Percentiles rank a stretch among this genome's conserved stretches.
Conservation (phyloP, 2,329 filamentous ascomycete genomes). For the Proliferodiscus dingleyae region DNA sequence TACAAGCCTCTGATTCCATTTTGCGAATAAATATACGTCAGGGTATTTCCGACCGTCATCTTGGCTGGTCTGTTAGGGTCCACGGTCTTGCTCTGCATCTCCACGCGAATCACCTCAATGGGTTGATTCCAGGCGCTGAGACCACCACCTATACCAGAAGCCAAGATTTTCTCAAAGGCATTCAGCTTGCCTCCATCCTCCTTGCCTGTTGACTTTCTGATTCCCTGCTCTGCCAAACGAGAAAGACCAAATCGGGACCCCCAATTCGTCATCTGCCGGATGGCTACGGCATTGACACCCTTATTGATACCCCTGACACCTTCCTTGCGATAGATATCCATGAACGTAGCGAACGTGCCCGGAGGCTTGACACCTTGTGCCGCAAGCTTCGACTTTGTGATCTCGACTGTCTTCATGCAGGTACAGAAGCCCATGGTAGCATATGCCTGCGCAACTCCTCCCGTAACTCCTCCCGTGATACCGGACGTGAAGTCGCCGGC, state of each 20-base stretch:
- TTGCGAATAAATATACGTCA: conserved; percentile 80
- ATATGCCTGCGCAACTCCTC: conserved; percentile 95
- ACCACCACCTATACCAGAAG: conserved; percentile 84
- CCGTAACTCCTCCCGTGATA: conserved; percentile 85
- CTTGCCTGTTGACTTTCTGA: conserved; percentile 75
- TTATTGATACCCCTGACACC: conserved; percentile 96
- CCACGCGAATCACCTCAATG: conserved; percentile 98
- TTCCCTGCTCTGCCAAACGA: conserved; percentile 83
- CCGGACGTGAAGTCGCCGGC: conserved; percentile 83
- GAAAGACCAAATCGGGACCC: conserved; percentile 92
- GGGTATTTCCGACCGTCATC: conserved; percentile 87
- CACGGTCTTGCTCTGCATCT: conserved; percentile 99
- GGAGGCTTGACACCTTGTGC: conserved; percentile 76
- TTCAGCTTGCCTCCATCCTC: conserved; percentile 71
- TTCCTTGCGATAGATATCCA: conserved; percentile 92
- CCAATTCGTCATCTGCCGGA: conserved; percentile 99
- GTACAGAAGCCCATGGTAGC: conserved; percentile 99
- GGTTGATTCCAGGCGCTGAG: conserved; percentile 98
- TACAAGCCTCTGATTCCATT: conserved; percentile 92
- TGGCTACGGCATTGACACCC: conserved; percentile 97
- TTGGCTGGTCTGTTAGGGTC: conserved; percentile 99
- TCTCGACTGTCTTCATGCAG: conserved; percentile 99
- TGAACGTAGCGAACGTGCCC: conserved; percentile 92
- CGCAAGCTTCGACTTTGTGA: conserved; percentile 95
- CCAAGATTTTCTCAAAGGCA: conserved; percentile 81